A percentile compares a stretch with the other conserved stretches of the same genome.
Conservation (phyloP, 495 filamentous ascomycete species). For the Entonaema liquescens region DNA sequence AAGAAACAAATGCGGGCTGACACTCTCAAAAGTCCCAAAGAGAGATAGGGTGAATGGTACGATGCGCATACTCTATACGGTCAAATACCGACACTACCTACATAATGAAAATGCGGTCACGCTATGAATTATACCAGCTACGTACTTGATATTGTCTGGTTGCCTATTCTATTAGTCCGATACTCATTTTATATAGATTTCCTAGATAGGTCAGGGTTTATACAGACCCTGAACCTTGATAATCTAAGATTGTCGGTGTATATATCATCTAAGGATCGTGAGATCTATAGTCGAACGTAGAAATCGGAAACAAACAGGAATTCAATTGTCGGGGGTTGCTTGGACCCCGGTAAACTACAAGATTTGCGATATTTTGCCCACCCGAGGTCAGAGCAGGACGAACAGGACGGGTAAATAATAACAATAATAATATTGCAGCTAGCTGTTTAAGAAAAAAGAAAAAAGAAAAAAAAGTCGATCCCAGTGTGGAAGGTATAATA, state of each 20-base stretch:
- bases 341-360: not conserved
- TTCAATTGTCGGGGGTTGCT: not conserved
- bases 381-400: not conserved
- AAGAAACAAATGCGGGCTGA: slow-evolving; percentile 29
- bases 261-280: slow-evolving; percentile 7
- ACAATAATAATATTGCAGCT: not conserved
- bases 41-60: slow-evolving; percentile 23
- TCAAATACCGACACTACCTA: not conserved
- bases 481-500: slow-evolving; percentile 22
- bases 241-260: slow-evolving; percentile 16
- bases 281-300: slow-evolving; percentile 1
- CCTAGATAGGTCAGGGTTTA: not conserved
- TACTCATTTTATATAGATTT: not conserved
- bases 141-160: not conserved
- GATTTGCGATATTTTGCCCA: not conserved
- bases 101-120: slow-evolving; percentile 27
- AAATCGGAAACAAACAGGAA: not conserved
- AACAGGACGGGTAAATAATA: not conserved
- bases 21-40: not conserved
- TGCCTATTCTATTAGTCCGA: not conserved
- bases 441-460: slow-evolving; percentile 15
- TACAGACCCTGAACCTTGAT: not conserved
- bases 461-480: slow-evolving; percentile 22
- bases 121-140: slow-evolving; percentile 20
- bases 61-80: slow-evolving; percentile 28